Evolutionary conservation across 2,329 filamentous ascomycete species (phyloP), one percentile per base, ranked within the genome.

Genomic region (Aspergillus pseudotamarii): DNA sequence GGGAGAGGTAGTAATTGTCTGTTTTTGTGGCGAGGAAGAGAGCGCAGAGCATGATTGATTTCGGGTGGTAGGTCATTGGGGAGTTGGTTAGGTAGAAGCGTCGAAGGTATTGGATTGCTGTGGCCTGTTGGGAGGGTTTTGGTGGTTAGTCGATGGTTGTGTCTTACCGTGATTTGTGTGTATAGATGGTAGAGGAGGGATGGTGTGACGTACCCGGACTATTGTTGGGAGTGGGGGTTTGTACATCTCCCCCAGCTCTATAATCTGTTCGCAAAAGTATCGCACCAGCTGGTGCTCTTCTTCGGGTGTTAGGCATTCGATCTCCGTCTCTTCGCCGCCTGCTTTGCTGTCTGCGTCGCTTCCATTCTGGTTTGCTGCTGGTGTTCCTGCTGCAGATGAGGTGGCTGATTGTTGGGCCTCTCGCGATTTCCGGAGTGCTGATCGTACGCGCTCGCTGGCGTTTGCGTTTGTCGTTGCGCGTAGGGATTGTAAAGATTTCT

Each of bases 11-110:
- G 75, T 89, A 87, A 64, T 92, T 92, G 74, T 99, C 94, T 5
- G 93, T 92, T 80, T 99, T 99, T 72, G 90, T 93, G 11, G 93
- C 93, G 67, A 99, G 91, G 82, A 96, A 98, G 60, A 99, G 86
- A 41, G 91, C 92, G 34, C 93, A 95, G 74, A 94, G 92, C 75
- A 96, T 89, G 69, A 98, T 91, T 66, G 93, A 89, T 66, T 92
- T 91, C 0, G 94, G 94, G 66, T 94, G 92, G 76, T 99, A 98
- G 34, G 94, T 97, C 92, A 98, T 97, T 73, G 94, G 88, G 46
- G 92, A 96, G 80, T 98, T 97, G 73, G 91, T 94, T 43, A 97
- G 86, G 81, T 98, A 99, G 84, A 99, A 98, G 62, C 95, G 91
- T 61, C 92, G 91, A 64, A 99, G 86, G 76, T 96, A 97, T 73